A percentile compares a stretch with the other conserved stretches of the same genome.
Evolutionary conservation across 257 asterid species (phyloP).

Genomic region (Plantago ovata): DNA sequence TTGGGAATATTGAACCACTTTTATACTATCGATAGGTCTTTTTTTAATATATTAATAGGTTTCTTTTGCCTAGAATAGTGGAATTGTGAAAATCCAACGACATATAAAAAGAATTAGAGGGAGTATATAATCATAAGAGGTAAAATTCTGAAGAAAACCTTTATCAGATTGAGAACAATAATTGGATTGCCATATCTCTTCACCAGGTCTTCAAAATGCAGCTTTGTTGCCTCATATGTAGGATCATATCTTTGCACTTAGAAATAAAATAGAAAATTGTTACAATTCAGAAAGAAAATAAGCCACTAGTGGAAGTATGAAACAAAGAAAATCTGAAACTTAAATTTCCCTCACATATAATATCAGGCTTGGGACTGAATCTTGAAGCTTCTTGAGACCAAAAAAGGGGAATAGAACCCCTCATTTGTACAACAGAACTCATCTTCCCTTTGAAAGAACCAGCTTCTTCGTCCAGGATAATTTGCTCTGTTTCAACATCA

Average conservation of each 20-base stretch:
- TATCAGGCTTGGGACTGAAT: constrained; percentile 99
- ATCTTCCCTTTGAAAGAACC: constrained; percentile 92
- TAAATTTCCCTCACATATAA: constrained; percentile 63
- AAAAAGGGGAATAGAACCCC: constrained; percentile 99
- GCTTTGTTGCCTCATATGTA: constrained; percentile 92
- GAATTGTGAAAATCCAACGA: no score
- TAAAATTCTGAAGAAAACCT: constrained; percentile 53
- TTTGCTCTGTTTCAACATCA: constrained; percentile 98
- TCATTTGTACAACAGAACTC: constrained; percentile 99
- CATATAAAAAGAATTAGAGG: no score
- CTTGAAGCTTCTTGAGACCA: constrained; percentile 99
- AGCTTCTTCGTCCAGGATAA: constrained; percentile 95
- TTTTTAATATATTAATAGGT: no score
- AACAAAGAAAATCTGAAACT: constrained; percentile 13
- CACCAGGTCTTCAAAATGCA: constrained; percentile 92
- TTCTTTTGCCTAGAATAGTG: no score
- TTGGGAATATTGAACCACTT: no score
- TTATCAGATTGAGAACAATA: constrained; percentile 89
- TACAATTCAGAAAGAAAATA: constrained; percentile 17
- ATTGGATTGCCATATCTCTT: constrained; percentile 93
- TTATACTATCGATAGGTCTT: no score
- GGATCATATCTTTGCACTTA: constrained; percentile 99
- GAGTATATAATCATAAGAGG: no score
- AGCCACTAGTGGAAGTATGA: constrained; percentile 8
- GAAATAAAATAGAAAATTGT: constrained; percentile 21